phyloP scores from a whole-genome alignment of 2,329 filamentous ascomycete species.

The Hymenoscyphus repandus region DNA sequence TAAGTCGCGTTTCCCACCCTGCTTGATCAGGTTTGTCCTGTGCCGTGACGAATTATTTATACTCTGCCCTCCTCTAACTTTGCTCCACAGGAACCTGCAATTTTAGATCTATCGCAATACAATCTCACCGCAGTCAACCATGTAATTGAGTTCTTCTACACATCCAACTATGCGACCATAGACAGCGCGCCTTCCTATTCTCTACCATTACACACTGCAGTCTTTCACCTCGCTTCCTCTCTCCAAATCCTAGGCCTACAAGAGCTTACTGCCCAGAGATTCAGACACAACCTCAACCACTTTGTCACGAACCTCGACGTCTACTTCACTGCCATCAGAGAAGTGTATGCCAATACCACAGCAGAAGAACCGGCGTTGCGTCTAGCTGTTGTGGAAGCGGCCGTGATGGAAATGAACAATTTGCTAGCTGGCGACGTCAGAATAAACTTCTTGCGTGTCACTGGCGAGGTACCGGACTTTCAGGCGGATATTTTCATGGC shows the following conservation, averaged over 20 bases:
- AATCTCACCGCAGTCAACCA: slow-evolving; percentile 4
- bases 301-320: slow-evolving; percentile 7
- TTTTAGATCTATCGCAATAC: slow-evolving; percentile 14
- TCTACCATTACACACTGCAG: slow-evolving; percentile 12
- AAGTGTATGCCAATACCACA: slow-evolving; percentile 12
- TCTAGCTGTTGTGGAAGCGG: slow-evolving; percentile 15
- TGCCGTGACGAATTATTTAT: no score
- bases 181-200: slow-evolving; percentile 5
- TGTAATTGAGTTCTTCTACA: slow-evolving; percentile 25
- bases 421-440: slow-evolving; percentile 8
- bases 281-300: slow-evolving; percentile 10
- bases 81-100: background rate
- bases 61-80: no score
- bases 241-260: slow-evolving; percentile 13
- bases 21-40: no score
- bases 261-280: slow-evolving; percentile 9
- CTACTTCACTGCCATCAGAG: slow-evolving; percentile 9
- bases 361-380: slow-evolving; percentile 7
- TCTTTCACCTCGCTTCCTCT: slow-evolving; percentile 16
- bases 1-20: background rate
- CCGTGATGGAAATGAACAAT: slow-evolving; percentile 13
- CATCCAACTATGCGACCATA: slow-evolving; percentile 12
- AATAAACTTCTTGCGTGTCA: slow-evolving; percentile 13
- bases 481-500: slow-evolving; percentile 14
- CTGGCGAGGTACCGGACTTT: slow-evolving; percentile 15